These are phyloP conservation scores for Tetrapisispora namnaoensis DNA, from an alignment of 805 yeast genomes.

Conservation along the genomic window DNA sequence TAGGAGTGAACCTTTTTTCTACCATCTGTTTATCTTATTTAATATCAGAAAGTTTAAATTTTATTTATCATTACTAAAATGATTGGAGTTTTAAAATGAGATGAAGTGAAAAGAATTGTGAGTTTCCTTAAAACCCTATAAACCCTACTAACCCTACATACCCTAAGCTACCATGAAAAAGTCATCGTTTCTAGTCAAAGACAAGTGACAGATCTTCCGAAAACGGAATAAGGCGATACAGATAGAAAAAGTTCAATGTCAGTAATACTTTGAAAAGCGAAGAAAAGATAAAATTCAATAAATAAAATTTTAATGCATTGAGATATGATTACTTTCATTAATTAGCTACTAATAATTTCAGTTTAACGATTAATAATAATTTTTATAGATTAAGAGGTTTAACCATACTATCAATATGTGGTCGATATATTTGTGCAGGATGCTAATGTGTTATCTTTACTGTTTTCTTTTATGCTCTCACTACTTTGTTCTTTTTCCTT, in stretches of 20 bases:
- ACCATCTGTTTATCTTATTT: no score
- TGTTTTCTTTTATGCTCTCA: background rate
- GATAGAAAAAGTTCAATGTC: background rate
- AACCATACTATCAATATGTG: background rate
- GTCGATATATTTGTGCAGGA: background rate
- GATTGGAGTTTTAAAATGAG: no score
- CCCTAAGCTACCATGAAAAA: background rate
- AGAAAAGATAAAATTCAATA: background rate
- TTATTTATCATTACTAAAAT: no score
- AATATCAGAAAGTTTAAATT: no score
- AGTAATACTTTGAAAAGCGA: background rate
- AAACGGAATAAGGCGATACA: background rate
- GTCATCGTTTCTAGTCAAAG: background rate
- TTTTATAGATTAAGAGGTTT: background rate
- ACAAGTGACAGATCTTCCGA: background rate
- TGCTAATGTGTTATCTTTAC: background rate
- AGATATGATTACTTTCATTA: no score
- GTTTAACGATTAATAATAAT: background rate
- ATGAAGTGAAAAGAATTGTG: no score
- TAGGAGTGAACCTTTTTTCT: no score
- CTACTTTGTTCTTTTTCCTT: conserved; percentile 3
- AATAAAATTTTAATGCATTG: background rate
- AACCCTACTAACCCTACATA: background rate
- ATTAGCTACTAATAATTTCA: background rate
- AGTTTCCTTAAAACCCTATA: no score